Conservation (phyloP, 2,329 filamentous ascomycete genomes). For the Monosporascus sp. region DNA sequence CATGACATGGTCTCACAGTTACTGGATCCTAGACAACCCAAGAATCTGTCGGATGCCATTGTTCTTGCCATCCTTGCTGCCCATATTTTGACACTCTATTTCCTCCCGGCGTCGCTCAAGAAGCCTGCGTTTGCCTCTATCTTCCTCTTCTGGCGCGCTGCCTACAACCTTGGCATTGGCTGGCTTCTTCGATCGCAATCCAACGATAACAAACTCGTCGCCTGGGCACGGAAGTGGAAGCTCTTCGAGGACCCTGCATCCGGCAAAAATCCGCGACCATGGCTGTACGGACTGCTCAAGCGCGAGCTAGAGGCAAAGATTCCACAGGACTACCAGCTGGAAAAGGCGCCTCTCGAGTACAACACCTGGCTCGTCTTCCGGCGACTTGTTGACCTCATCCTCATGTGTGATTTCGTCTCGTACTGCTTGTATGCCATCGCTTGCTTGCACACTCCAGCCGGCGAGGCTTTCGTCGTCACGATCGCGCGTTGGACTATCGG, state of each 20-base stretch:
- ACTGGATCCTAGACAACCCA: constrained; percentile 87
- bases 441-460: constrained; percentile 68
- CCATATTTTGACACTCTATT: constrained; percentile 69
- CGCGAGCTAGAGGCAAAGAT: constrained; percentile 92
- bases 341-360: constrained; percentile 91
- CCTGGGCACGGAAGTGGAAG: constrained; percentile 79
- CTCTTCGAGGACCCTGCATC: constrained; percentile 79
- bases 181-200: constrained; percentile 86
- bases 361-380: constrained; percentile 98
- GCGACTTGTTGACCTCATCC: constrained; percentile 88
- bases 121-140: constrained; percentile 73
- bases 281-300: constrained; percentile 79
- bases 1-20: constrained; percentile 99
- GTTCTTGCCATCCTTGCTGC: constrained; percentile 73
- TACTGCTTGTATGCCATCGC: constrained; percentile 95
- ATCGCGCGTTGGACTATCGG: constrained; percentile 73
- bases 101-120: constrained; percentile 63
- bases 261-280: constrained; percentile 77
- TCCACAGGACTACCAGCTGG: constrained; percentile 86
- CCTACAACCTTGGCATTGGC: constrained; percentile 93
- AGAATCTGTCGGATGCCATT: constrained; percentile 81
- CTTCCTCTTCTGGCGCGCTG: constrained; percentile 87
- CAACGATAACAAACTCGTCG: constrained; percentile 75
- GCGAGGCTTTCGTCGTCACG: constrained; percentile 65
- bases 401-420: constrained; percentile 98